phyloP scores from a whole-genome alignment of 164 flowering plant species.

The Tetrastigma voinierianum region DNA sequence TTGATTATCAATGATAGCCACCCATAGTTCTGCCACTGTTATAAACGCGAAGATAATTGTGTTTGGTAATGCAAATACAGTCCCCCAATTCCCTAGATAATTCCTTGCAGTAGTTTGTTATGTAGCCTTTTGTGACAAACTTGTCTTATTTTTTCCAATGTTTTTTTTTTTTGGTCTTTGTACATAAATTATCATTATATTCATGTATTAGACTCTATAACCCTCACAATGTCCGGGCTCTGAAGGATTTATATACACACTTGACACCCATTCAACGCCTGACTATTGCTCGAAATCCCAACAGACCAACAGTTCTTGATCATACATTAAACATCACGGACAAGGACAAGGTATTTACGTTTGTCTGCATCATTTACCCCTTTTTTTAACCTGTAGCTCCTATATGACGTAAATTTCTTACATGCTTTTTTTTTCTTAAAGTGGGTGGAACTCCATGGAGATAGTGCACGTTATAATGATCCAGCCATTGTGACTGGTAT shows the following conservation, averaged over 20 bases:
- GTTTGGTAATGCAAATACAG: too few relatives aligned
- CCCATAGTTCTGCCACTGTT: background rate
- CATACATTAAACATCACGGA: conserved; percentile 34
- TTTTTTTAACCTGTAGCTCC: too few relatives aligned
- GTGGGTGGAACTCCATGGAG: conserved; percentile 46
- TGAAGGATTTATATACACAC: conserved; percentile 32
- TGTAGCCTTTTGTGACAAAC: background rate
- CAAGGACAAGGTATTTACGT: conserved; percentile 13
- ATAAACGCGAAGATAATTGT: background rate
- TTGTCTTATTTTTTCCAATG: background rate
- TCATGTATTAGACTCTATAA: too few relatives aligned
- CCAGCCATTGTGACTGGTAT: too few relatives aligned
- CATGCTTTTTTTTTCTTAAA: conserved; percentile 4
- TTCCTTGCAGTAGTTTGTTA: background rate
- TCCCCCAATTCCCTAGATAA: background rate
- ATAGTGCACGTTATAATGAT: conserved; percentile 22
- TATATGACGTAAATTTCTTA: too few relatives aligned
- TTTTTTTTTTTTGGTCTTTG: background rate
- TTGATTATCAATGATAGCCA: background rate
- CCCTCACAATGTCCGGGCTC: conserved; percentile 20
- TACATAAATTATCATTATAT: too few relatives aligned
- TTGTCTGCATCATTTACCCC: too few relatives aligned
- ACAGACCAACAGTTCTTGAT: conserved; percentile 38
- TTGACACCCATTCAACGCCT: conserved; percentile 35
- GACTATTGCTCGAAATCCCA: conserved; percentile 40